Base-by-base conservation (phyloP, 192 early-diverging fungal genomes). In the Coemansia sp. region DNA sequence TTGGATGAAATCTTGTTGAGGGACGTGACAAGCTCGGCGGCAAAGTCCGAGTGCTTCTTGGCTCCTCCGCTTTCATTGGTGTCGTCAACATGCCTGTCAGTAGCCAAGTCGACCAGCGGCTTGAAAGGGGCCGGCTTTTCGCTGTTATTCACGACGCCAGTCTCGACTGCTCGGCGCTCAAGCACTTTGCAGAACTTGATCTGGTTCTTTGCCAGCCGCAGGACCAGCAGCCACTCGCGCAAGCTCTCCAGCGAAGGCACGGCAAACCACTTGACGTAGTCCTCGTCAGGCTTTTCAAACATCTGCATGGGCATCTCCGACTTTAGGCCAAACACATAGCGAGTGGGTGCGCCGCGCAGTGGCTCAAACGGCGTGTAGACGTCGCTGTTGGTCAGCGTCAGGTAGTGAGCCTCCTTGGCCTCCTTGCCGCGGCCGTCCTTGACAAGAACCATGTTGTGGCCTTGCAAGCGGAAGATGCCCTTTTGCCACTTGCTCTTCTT, bases 401-500 rank as follows among this genome's bases (percentile, higher is more conserved):
- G n/a, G 43, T 78, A 57, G 29, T 74, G 71, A 27, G 68, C 62
- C 11, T 62, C 65, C 58, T 74, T 73, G 56, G 75, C 64, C 26
- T 61, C 36, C 58, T 63, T 64, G 42, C 70, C 58, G 26, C 66
- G 60, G 34, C 53, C 48, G 42, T 72, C 65, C 65, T 82, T 73
- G 18, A 70, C 46, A 12, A 58, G 48, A 3, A 68, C 58, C 66
- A 81, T 60, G 53, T 70, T 59, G 53, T 75, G 69, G 32, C 57
- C 69, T 29, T 65, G 63, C 37, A 92, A 70, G 39, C 83, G 78
- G 60, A 89, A 86, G 54, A 87, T 88, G 57, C 88, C 65, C 74
- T 88, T 88, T 35, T 88, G 86, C 91, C 92, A 96, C 80, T 93
- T 94, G 62, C 84, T 85, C 58, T 89, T 88, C 68, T 91, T 93